These are phyloP conservation scores for Eurotiales sp. DNA, from an alignment of 2,329 filamentous ascomycete species.

Conservation along the genomic window DNA sequence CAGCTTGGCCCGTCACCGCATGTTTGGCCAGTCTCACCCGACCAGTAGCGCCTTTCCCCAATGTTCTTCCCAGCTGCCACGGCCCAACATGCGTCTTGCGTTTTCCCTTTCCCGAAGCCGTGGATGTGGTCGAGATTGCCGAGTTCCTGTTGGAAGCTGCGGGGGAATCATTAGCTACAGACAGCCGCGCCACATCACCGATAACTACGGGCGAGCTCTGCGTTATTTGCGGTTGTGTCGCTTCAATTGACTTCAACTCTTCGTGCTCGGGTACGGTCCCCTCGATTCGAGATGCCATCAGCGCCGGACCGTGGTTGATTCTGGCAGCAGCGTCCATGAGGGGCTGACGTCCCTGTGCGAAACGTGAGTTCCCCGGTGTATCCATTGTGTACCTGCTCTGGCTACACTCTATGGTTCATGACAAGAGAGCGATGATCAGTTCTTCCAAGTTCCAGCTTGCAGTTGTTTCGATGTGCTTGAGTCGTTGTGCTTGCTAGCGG, in stretches of 20 bases:
- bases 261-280: constrained; percentile 14
- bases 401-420: not conserved
- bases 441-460: not conserved
- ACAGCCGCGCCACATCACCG: constrained; percentile 51
- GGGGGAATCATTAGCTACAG: constrained; percentile 47
- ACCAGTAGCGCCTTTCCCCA: constrained; percentile 86
- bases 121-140: constrained; percentile 54
- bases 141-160: constrained; percentile 50
- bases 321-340: constrained; percentile 49
- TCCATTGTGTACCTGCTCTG: constrained; percentile 19
- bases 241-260: constrained; percentile 21
- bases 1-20: constrained; percentile 69
- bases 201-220: constrained; percentile 24
- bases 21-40: constrained; percentile 84
- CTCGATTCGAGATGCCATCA: constrained; percentile 17
- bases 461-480: too few species aligned
- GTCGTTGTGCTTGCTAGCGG: too few species aligned
- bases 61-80: constrained; percentile 84
- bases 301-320: constrained; percentile 41
- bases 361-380: constrained; percentile 13
- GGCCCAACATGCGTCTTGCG: constrained; percentile 79
- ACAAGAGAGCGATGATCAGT: not conserved
- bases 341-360: constrained; percentile 32
- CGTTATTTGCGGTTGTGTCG: constrained; percentile 23
- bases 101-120: constrained; percentile 51